Conservation (phyloP, 176 grass and related monocot species). For the Poa pratensis region DNA sequence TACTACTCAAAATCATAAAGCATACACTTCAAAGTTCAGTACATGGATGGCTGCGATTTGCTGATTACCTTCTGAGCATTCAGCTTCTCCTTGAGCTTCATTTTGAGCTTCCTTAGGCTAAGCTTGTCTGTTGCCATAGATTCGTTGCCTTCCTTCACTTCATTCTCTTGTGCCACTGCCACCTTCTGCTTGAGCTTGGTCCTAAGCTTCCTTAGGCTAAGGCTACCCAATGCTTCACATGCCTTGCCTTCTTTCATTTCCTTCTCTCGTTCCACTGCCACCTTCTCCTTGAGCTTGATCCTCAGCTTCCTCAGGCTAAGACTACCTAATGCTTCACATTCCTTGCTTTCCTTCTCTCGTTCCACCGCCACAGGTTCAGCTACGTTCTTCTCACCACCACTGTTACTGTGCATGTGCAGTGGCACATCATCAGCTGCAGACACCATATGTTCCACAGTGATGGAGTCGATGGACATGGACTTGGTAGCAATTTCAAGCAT, state of each 20-base stretch:
- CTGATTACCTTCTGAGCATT: constrained; percentile 45
- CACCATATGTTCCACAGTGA: neutral
- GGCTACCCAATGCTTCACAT: neutral
- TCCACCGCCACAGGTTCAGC: neutral
- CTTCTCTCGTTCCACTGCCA: neutral
- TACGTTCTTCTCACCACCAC: neutral
- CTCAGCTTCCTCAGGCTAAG: constrained; percentile 40
- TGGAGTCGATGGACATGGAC: neutral
- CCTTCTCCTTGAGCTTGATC: constrained; percentile 44
- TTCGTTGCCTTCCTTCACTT: constrained; percentile 5
- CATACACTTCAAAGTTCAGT: neutral
- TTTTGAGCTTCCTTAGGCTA: constrained; percentile 52
- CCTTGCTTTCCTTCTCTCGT: neutral
- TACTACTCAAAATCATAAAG: neutral
- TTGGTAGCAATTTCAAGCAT: neutral
- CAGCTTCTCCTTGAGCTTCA: constrained; percentile 48
- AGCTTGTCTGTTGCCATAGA: neutral
- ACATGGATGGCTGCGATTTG: neutral
- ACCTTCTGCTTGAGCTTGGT: neutral
- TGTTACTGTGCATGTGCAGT: neutral
- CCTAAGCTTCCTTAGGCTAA: neutral
- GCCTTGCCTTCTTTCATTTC: neutral
- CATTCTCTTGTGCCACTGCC: neutral
- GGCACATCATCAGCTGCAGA: neutral
- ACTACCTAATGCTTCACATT: constrained; percentile 13